Evolutionary conservation across 2,329 filamentous ascomycete genomes (phyloP), one percentile per base, ranked within the genome.

Genomic region (Fusarium proliferatum): DNA sequence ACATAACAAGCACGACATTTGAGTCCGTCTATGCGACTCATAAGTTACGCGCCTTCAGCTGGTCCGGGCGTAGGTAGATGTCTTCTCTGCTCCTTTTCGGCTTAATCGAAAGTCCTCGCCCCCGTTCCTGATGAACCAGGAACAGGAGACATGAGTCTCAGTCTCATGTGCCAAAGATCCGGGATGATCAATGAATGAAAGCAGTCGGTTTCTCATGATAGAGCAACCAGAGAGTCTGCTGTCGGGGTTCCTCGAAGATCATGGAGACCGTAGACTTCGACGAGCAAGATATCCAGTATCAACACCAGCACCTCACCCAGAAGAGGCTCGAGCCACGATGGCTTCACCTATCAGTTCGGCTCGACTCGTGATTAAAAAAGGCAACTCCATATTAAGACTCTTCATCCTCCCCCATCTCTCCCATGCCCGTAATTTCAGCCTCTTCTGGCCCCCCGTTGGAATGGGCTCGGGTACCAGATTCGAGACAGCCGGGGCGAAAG

Each of bases 381-480:
- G 7, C 26, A 33, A 30, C 38, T 36, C 34, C 41, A 42, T 38
- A 15, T 52, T 60, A 46, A 71, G 53, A 36, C 48, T 43, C 41
- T 30, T 61, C 15, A 46, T 41, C 56, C 58, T 61, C 70, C 43
- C 61, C 61, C 62, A 49, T 59, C 46, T 28, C 61, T 65, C 61
- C 33, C 43, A 60, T 42, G 26, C 26, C 46, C 30, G 30, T 56
- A 67, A 64, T 70, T 41, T 73, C 67, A 73, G 67, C 64, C 71
- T 68, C 71, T 53, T 61, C 55, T 71, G 55, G 21, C 45, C 41
- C 43, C 53, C 58, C 46, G 48, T 71, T 76, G 72, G 72, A 76
- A 77, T 77, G 72, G 58, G 63, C 46, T 70, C 71, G 53, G 70
- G 66, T 71, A 52, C 71, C 71, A 74, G 71, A 73, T 75, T 75